Conservation (phyloP, 192 early-diverging fungal species). For the Coemansia aciculifera region DNA sequence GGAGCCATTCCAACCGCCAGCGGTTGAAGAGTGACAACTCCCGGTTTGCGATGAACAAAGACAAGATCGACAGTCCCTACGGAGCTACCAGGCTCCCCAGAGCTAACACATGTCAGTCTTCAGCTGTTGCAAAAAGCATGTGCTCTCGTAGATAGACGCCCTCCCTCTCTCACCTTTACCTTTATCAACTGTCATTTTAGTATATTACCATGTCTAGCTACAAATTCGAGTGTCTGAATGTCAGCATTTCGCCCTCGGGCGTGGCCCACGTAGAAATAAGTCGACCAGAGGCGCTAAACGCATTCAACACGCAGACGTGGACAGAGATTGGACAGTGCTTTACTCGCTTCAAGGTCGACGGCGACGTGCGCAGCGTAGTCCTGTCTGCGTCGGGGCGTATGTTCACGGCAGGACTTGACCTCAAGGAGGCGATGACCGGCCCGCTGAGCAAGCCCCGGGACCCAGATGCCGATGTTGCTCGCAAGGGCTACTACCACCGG, state of each 20-base stretch:
- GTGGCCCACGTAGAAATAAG: conserved; percentile 84
- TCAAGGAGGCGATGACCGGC: conserved; percentile 53
- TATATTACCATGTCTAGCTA: conserved; percentile 26
- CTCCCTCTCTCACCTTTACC: neutral
- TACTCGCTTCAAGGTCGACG: conserved; percentile 58
- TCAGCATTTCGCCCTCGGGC: conserved; percentile 56
- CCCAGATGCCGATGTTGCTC: conserved; percentile 18
- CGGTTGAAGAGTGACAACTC: conserved; percentile 7
- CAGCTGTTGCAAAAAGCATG: neutral
- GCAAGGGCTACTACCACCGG: conserved; percentile 52
- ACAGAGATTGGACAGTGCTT: conserved; percentile 68
- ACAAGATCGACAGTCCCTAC: neutral
- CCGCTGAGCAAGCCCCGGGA: conserved; percentile 20
- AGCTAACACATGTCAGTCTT: neutral
- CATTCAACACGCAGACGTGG: conserved; percentile 72
- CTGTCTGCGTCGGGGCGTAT: conserved; percentile 70
- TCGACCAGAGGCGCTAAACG: conserved; percentile 80
- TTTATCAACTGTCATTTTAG: neutral
- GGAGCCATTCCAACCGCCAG: conserved; percentile 45
- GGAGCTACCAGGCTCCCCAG: neutral
- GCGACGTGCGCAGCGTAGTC: conserved; percentile 72
- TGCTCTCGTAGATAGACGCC: neutral
- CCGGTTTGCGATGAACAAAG: neutral
- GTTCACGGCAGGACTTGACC: conserved; percentile 93
- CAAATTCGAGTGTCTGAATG: conserved; percentile 63